Percentiles rank a stretch among this genome's conserved stretches.
Evolutionary conservation across 805 yeast genomes (phyloP).

Genomic region (Scheffersomyces ergatensis): DNA sequence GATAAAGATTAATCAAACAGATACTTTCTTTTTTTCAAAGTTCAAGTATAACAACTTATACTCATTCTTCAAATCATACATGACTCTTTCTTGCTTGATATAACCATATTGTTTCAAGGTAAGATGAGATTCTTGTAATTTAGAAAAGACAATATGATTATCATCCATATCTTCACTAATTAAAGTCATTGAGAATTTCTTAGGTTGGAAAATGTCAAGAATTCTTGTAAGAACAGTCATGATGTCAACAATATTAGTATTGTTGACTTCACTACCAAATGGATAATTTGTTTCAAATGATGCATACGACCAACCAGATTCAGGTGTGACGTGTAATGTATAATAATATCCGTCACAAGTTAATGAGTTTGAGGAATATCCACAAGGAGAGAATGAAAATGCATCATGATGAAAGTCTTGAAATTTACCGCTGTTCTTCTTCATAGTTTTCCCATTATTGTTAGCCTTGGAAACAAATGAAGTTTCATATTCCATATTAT

Average conservation of each 20-base stretch:
- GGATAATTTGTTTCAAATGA: conserved; percentile 90
- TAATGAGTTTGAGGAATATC: conserved; percentile 86
- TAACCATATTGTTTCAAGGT: conserved; percentile 43
- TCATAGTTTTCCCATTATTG: background rate
- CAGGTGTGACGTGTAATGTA: conserved; percentile 94
- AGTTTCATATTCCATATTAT: conserved; percentile 9
- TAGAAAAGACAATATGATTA: conserved; percentile 1
- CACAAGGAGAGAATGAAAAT: conserved; percentile 91
- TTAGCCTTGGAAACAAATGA: no score
- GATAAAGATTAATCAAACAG: background rate
- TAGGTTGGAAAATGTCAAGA: conserved; percentile 67
- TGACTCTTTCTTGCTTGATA: conserved; percentile 60
- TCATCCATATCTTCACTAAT: conserved; percentile 17
- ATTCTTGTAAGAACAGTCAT: conserved; percentile 59
- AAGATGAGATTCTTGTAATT: conserved; percentile 16
- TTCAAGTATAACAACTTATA: conserved; percentile 71
- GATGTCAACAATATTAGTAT: conserved; percentile 39
- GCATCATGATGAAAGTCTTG: conserved; percentile 74
- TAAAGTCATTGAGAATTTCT: conserved; percentile 58
- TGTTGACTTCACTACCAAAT: conserved; percentile 30
- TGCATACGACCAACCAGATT: conserved; percentile 91
- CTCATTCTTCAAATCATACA: conserved; percentile 68
- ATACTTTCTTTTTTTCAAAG: conserved; percentile 40
- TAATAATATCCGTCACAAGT: conserved; percentile 49
- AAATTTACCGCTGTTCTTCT: background rate